Evolutionary conservation across 345 rosid genomes (phyloP), one percentile per base, ranked within the genome.

Genomic region (Ceriops zippeliana): DNA sequence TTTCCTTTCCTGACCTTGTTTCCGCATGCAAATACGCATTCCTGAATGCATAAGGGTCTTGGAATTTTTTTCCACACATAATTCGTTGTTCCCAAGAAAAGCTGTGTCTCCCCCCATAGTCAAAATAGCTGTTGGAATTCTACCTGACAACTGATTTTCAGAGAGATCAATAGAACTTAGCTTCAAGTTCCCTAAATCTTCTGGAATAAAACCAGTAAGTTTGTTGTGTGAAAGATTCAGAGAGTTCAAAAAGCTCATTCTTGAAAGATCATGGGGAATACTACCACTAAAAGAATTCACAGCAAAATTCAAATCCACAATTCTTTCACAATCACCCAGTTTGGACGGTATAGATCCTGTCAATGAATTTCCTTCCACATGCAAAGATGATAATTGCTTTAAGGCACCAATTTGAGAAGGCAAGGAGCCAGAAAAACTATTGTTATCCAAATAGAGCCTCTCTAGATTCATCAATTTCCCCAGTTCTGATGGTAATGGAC

Each of bases 251-350:
- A 84, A 83, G 80, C 67, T 73, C 65, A 89, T 74, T 27, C 31
- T 73, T 30, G 86, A 72, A 70, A 91, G 31, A 26, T 82, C 54
- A 7, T 5, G 21, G 0, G 95, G 97, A 32, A 93, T 89, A 16
- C 52, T 69, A 57, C 95, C 98, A 57, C 64, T 82, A 26, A 89
- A 76, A 5, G 83, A 79, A 82, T 93, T 93, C 19, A 32, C 58
- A 24, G 96, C 89, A 26, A 89, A 95, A 76, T 82, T 86, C 73
- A 93, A 69, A 73, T 93, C 97, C 62, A 91, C 96, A 73, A 93
- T 52, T 70, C 73, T 78, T 24, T 63, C 56, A 65, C 97, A 91
- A 7, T 71, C 61, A 37, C 83, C 82, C 27, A 93, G 57, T 37
- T 80, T 85, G 2, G 16, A 5, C 0, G 98, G 96, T 57, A 93